Base-by-base conservation (phyloP, 164 flowering plant species). In the Nymphaea thermarum region DNA sequence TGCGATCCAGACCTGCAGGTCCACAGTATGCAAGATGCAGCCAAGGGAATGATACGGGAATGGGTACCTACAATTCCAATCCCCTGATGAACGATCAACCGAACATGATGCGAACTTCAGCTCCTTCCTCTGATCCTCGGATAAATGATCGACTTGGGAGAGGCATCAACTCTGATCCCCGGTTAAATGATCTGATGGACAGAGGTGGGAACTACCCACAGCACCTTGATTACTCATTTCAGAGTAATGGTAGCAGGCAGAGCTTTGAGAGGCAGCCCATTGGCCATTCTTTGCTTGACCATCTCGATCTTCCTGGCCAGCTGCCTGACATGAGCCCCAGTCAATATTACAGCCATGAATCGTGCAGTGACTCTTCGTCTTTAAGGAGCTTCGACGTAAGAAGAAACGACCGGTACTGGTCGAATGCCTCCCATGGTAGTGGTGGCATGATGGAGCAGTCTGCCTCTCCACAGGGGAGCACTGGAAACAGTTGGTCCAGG, bases 61-160 rank as follows among this genome's bases (percentile, higher is more conserved):
- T 41, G 61, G 44, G 36, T 16, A 60, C 15, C 11, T 66, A 11
- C 12, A 25, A 25, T 25, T 18, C 25, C 43, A 25, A 25, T 25
- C 36, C 36, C 36, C 36, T 25, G 36, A 25, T 25, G 36, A 25
- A 25, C 36, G 36, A 25, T 25, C 36, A 25, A 47, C 2, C 64
- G 17, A 62, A 66, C 43, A 61, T 6, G 43, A 71, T 69, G 73
- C 65, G 73, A 71, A 44, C 66, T 69, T 11, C 25, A 12, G 43
- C 17, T 59, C 5, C 16, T 55, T 55, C 60, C 15, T 44, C 62
- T 2, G 36, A 43, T 60, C 44, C 36, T 25, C 36, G 36, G 36
- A 25, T 25, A 25, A 25, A 25, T 25, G 36, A 25, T 25, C 36
- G 36, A 25, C 36, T 25, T 25, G 36, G 36, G 36, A 25, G 1